Conservation (phyloP, 495 filamentous ascomycete species). For the Talaromyces wortmannii region DNA sequence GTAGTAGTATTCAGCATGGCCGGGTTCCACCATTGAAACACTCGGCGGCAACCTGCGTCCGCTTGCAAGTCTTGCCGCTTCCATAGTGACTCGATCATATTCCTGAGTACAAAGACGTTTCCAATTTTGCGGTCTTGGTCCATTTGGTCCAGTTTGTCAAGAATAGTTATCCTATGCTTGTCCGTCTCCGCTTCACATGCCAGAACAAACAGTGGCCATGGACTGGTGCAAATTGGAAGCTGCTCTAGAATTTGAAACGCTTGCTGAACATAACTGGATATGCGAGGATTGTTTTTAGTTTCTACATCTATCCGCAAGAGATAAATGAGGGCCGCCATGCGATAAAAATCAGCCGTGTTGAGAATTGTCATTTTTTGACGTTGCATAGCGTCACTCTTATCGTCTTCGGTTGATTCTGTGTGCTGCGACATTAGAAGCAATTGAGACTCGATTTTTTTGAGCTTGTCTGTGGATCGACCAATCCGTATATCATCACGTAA, state of each 20-base stretch:
- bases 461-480: neutral
- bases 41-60: neutral
- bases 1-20: neutral
- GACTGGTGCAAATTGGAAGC: slow-evolving; percentile 1
- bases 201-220: slow-evolving; percentile 1
- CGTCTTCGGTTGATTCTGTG: neutral
- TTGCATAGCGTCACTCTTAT: neutral
- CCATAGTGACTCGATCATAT: slow-evolving; percentile 1
- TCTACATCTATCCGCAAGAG: neutral
- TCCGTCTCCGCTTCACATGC: neutral
- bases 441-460: neutral
- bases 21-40: neutral
- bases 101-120: slow-evolving; percentile 1
- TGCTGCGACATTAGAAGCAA: neutral
- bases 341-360: neutral
- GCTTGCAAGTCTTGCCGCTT: neutral
- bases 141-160: neutral
- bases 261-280: neutral
- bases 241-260: neutral
- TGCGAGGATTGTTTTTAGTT: neutral
- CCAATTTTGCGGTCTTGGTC: neutral
- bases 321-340: neutral
- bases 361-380: neutral
- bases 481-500: neutral
- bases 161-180: neutral